These are phyloP conservation scores for Spathaspora boniae DNA, from an alignment of 805 yeast genomes.

Conservation along the genomic window DNA sequence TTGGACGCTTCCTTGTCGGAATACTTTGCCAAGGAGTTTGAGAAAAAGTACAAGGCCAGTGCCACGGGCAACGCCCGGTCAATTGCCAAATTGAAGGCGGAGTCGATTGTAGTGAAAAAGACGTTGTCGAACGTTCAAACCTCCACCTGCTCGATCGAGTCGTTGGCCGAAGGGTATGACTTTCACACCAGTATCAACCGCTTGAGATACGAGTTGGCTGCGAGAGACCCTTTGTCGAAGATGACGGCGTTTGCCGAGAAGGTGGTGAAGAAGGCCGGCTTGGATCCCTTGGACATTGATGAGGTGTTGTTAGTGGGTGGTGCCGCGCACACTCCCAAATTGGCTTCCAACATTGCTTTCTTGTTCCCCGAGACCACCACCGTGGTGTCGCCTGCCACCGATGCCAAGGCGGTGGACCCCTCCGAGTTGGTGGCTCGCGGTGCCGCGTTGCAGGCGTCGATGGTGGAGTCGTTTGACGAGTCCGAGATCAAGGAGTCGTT, in stretches of 20 bases:
- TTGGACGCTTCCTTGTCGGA: conserved; percentile 79
- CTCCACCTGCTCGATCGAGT: conserved; percentile 90
- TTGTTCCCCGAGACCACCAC: conserved; percentile 79
- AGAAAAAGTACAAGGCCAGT: conserved; percentile 78
- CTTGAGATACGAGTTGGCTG: conserved; percentile 85
- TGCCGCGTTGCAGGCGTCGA: conserved; percentile 93
- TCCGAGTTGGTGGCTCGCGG: conserved; percentile 90
- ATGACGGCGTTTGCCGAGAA: conserved; percentile 74
- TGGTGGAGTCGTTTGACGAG: conserved; percentile 76
- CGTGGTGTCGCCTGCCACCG: conserved; percentile 72
- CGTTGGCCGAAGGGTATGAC: conserved; percentile 90
- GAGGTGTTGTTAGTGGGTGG: conserved; percentile 95
- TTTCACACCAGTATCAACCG: conserved; percentile 92
- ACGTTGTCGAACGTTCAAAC: conserved; percentile 87
- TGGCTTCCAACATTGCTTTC: conserved; percentile 67
- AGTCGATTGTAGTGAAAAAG: conserved; percentile 80
- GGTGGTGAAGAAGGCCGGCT: conserved; percentile 74
- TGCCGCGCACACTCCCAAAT: conserved; percentile 86
- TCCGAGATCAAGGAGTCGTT: conserved; percentile 78
- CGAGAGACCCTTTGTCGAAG: conserved; percentile 71
- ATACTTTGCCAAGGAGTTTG: conserved; percentile 88
- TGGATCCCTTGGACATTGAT: conserved; percentile 82
- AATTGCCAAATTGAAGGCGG: conserved; percentile 80
- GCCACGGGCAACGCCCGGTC: conserved; percentile 82
- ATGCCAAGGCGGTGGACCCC: conserved; percentile 79